Conservation (phyloP, 768 basidiomycete species). For the Lactifluus hygrophoroides region DNA sequence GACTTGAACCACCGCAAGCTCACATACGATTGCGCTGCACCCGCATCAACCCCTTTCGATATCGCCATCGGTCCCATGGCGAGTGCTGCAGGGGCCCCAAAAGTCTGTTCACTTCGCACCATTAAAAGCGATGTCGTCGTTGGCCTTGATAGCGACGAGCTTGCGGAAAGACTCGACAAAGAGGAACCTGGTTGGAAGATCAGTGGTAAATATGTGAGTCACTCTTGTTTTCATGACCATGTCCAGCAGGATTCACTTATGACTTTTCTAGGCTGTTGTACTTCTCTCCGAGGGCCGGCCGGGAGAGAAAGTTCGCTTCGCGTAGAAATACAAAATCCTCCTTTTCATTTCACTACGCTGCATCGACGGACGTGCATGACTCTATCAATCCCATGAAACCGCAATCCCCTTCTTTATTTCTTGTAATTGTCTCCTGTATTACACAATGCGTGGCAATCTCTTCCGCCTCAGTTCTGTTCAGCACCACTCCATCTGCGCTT, state of each 20-base stretch:
- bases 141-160: conserved; percentile 64
- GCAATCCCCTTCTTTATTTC: conserved; percentile 10
- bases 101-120: conserved; percentile 78
- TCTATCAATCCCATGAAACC: not conserved
- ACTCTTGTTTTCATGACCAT: not conserved
- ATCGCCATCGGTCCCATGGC: conserved; percentile 91
- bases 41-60: conserved; percentile 81
- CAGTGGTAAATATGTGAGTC: conserved; percentile 87
- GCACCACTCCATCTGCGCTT: not conserved
- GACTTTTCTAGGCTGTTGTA: conserved; percentile 61
- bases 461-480: not conserved
- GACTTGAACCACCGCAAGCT: conserved; percentile 90
- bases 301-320: conserved; percentile 79
- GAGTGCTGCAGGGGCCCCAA: conserved; percentile 78
- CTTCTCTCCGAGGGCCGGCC: conserved; percentile 83
- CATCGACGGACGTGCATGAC: not conserved
- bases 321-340: conserved; percentile 26
- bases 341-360: not conserved
- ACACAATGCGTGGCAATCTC: not conserved
- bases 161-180: conserved; percentile 74
- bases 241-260: not conserved
- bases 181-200: conserved; percentile 94
- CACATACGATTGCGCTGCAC: conserved; percentile 81
- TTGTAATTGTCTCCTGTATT: conserved; percentile 13
- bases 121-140: conserved; percentile 96